These are phyloP conservation scores for Candida sanyiensis DNA, from an alignment of 805 yeast species.

Conservation along the genomic window DNA sequence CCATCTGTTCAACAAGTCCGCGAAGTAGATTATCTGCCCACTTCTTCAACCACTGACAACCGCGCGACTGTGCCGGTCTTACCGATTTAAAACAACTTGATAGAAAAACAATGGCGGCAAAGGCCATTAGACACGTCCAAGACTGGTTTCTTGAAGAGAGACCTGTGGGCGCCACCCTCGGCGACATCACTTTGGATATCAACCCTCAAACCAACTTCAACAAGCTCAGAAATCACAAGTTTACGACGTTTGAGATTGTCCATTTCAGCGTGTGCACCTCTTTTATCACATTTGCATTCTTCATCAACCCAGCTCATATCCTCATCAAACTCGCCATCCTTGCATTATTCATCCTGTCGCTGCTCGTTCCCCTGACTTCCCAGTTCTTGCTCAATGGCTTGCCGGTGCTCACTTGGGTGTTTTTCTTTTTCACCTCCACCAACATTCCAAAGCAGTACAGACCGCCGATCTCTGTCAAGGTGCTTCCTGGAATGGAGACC, in stretches of 20 bases:
- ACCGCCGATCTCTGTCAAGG: slow-evolving; percentile 85
- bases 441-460: slow-evolving; percentile 69
- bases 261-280: slow-evolving; percentile 46
- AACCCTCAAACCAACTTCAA: slow-evolving; percentile 38
- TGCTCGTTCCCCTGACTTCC: slow-evolving; percentile 68
- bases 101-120: slow-evolving; percentile 1
- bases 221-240: slow-evolving; percentile 37
- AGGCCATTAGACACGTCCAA: slow-evolving; percentile 15
- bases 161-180: slow-evolving; percentile 41
- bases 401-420: slow-evolving; percentile 83
- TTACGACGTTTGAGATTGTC: slow-evolving; percentile 42
- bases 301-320: slow-evolving; percentile 51
- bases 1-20: no score
- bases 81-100: no score
- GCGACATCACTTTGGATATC: slow-evolving; percentile 46
- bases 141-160: slow-evolving; percentile 50
- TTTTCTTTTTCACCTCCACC: slow-evolving; percentile 71
- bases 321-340: slow-evolving; percentile 29
- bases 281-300: slow-evolving; percentile 53
- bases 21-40: no score
- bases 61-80: no score
- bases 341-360: slow-evolving; percentile 37
- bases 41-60: no score
- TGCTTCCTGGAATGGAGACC: slow-evolving; percentile 87
- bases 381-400: slow-evolving; percentile 81